Evolutionary conservation across 148 eudicot species (phyloP).

Genomic region (Pouteria glomerata): DNA sequence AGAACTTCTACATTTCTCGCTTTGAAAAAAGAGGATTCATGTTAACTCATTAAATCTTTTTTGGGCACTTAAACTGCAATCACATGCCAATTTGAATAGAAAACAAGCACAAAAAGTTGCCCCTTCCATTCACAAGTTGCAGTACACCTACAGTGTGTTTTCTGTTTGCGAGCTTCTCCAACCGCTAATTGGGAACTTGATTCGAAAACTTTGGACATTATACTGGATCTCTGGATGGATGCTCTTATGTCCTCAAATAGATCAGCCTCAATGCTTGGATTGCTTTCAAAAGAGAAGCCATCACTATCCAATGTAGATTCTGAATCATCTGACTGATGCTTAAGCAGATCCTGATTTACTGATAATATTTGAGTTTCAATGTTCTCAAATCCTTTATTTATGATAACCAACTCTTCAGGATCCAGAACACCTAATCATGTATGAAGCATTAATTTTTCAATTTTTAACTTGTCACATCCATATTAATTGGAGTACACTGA

Average conservation of each 20-base stretch:
- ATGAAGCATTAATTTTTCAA: neutral
- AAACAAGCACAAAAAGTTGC: neutral
- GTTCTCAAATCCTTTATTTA: constrained; percentile 45
- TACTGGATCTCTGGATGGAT: constrained; percentile 22
- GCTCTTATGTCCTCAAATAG: constrained; percentile 14
- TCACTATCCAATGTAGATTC: constrained; percentile 10
- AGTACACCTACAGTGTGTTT: constrained; percentile 18
- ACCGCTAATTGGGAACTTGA: constrained; percentile 8
- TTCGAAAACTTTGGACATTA: constrained; percentile 16
- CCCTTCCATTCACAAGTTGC: neutral
- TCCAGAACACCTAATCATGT: constrained; percentile 48
- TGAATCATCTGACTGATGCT: constrained; percentile 15
- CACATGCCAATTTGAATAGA: neutral
- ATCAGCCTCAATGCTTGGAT: constrained; percentile 7
- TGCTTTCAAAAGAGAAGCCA: constrained; percentile 14
- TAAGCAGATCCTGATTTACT: constrained; percentile 10
- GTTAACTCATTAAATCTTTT: neutral
- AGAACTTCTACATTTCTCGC: neutral
- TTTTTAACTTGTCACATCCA: neutral
- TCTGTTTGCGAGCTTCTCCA: constrained; percentile 16
- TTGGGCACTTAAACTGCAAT: neutral
- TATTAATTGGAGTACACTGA: neutral
- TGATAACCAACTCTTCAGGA: constrained; percentile 44
- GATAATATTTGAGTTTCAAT: constrained; percentile 13
- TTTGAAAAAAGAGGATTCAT: neutral